These are phyloP conservation scores for Penicillium sp. DNA, from an alignment of 2,329 filamentous ascomycete species.

Conservation along the genomic window DNA sequence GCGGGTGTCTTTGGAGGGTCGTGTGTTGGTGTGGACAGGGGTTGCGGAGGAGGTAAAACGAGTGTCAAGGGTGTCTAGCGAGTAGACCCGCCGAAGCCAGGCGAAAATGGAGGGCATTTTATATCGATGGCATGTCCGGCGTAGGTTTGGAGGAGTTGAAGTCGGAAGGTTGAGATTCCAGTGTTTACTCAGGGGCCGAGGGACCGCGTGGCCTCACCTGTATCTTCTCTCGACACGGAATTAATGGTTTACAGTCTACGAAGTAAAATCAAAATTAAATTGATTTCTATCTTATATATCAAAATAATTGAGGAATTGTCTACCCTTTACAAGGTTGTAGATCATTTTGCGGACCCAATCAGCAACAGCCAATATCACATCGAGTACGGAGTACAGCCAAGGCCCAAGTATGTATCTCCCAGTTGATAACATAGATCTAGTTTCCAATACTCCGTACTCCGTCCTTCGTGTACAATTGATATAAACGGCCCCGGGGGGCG, in stretches of 20 bases:
- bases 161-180: constrained; percentile 8
- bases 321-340: not conserved
- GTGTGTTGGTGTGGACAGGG: constrained; percentile 62
- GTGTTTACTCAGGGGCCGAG: constrained; percentile 24
- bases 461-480: not conserved
- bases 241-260: not conserved
- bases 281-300: not conserved
- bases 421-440: not conserved
- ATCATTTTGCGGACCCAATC: constrained; percentile 8
- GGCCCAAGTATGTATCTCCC: not conserved
- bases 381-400: not conserved
- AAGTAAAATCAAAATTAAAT: not conserved
- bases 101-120: constrained; percentile 48
- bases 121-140: constrained; percentile 33
- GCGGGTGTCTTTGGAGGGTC: constrained; percentile 40
- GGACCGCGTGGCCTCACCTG: constrained; percentile 1
- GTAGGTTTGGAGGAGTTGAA: constrained; percentile 13
- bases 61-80: constrained; percentile 67
- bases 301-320: not conserved
- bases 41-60: constrained; percentile 71
- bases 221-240: not conserved
- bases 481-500: not conserved
- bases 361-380: constrained; percentile 10
- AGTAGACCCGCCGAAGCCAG: constrained; percentile 58
- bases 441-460: not conserved